These are phyloP conservation scores for Gracilaria gracilis DNA, from an alignment of 23 red algal species.

Conservation along the genomic window DNA sequence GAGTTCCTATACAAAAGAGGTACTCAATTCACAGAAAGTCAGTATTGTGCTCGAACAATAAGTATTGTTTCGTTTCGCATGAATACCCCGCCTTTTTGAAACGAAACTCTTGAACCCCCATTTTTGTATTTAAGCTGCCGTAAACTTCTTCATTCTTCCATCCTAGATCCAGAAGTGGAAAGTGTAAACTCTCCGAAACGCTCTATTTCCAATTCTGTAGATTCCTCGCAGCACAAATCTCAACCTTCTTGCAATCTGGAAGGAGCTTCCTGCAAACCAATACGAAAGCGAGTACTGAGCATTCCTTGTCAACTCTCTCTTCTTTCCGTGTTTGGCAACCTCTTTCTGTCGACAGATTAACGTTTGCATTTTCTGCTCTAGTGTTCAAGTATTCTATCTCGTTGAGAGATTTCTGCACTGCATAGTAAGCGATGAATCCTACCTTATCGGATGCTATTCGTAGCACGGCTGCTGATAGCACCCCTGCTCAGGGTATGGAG, in stretches of 20 bases:
- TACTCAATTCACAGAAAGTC: neutral
- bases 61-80: neutral
- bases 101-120: neutral
- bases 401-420: neutral
- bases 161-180: neutral
- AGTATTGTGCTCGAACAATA: neutral
- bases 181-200: neutral
- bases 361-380: neutral
- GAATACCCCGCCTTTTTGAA: neutral
- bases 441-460: neutral
- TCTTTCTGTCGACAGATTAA: neutral
- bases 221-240: neutral
- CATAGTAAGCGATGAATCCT: neutral
- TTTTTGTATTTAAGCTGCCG: neutral
- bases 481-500: neutral
- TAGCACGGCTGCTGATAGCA: neutral
- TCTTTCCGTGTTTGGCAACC: neutral
- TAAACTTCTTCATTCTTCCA: neutral
- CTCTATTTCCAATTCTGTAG: neutral
- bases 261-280: too few relatives aligned
- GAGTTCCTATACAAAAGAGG: too few relatives aligned
- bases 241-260: too few relatives aligned
- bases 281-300: too few relatives aligned
- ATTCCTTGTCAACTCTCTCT: neutral
- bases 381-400: neutral